Base-by-base conservation (phyloP, 768 basidiomycete genomes). In the Suillus weaverae region DNA sequence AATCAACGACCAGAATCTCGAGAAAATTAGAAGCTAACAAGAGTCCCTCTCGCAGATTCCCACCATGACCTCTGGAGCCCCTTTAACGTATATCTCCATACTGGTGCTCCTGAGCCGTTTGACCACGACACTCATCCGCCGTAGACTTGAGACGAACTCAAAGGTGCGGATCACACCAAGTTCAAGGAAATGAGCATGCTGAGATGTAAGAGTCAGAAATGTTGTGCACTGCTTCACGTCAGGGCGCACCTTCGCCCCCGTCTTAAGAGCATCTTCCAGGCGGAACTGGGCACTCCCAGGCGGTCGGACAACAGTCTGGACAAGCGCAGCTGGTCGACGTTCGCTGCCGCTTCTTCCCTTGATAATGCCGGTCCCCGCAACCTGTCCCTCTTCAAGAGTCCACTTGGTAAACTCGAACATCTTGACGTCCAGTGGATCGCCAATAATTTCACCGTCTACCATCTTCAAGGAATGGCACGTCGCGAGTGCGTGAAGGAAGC, bases 31-130 rank as follows among this genome's bases (percentile, higher is more conserved):
- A 60, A 32, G 9, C 95, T 70, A 70, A 99, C 97, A 89, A n/a
- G 96, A 92, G 60, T 90, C 86, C 66, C 83, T 89, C 62, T 95
- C 91, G 74, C 97, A 99, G 63, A 99, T 98, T 48, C 96, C 95
- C 8, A 79, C 76, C 96, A 99, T 99, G 63, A 98, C 94, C 77
- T 99, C 97, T 0, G 97, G 97, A 2, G 97, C 97, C n/a, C 97
- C 97, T 74, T 99, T 99, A 70, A 96, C 95, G 73, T 99, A 99
- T 13, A 98, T 84, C 74, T 99, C 97, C 95, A 99, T 98, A 74
- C 92, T 94, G 61, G 78, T 86, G 68, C 96, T 96, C 76, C 91
- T 97, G 61, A 99, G 84, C 60, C 94, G 84, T 76, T 98, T 99
- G 70, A 98, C 97, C 61, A 99, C 87, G 33, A 99, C 97, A 67